These are phyloP conservation scores for Plasmodium fragile DNA, from an alignment of 169 alveolate species.

Conservation along the genomic window DNA sequence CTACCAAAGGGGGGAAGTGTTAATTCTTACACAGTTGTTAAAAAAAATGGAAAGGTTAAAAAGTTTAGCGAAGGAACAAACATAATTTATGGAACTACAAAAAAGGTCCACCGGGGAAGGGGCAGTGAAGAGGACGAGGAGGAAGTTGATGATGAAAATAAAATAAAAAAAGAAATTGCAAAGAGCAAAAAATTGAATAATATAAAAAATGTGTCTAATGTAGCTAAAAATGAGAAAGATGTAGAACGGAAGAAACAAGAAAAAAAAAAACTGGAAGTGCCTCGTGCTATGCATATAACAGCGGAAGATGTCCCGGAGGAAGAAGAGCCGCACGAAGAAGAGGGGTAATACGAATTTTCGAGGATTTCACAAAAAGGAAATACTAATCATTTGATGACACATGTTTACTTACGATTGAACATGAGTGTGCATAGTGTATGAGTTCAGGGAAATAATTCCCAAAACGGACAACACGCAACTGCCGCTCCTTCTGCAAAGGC, in stretches of 20 bases:
- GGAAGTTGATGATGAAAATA: slow-evolving; percentile 26
- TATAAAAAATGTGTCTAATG: slow-evolving; percentile 55
- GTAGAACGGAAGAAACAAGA: slow-evolving; percentile 2
- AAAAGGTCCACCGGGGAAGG: neutral
- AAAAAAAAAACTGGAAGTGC: slow-evolving; percentile 10
- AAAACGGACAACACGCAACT: neutral
- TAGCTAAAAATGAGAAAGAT: slow-evolving; percentile 32
- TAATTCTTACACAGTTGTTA: slow-evolving; percentile 61
- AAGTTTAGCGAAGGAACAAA: slow-evolving; percentile 76
- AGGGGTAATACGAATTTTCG: slow-evolving; percentile 10
- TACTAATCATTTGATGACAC: neutral
- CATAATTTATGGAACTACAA: slow-evolving; percentile 70
- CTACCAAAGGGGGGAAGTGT: slow-evolving; percentile 52
- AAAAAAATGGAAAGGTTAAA: slow-evolving; percentile 64
- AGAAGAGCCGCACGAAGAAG: slow-evolving; percentile 21
- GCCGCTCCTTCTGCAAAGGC: neutral
- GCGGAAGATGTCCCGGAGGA: slow-evolving; percentile 49
- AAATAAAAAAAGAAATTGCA: slow-evolving; percentile 27
- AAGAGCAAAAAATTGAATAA: slow-evolving; percentile 12
- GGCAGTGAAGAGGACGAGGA: slow-evolving; percentile 1
- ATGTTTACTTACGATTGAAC: neutral
- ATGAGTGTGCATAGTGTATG: neutral
- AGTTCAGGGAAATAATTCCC: neutral
- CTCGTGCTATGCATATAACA: slow-evolving; percentile 60
- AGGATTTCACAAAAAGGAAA: neutral